These are phyloP conservation scores for Corymbia calophylla DNA, from an alignment of 441 rosid genomes.

Conservation along the genomic window DNA sequence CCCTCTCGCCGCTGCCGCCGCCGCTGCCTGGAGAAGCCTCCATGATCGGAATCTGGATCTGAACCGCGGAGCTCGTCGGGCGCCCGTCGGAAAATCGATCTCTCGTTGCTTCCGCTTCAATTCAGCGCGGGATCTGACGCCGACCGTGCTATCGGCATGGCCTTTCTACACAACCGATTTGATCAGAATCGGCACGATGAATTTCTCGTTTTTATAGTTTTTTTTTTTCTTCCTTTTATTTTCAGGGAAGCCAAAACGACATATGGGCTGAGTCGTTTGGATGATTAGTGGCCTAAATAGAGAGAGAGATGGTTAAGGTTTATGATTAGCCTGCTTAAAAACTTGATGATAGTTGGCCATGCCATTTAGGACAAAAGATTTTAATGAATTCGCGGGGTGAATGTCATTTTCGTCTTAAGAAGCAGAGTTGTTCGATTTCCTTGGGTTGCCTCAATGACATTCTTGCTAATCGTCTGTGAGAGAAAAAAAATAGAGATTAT, in stretches of 20 bases:
- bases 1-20: constrained; percentile 41
- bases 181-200: neutral
- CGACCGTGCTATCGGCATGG: neutral
- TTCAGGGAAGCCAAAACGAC: neutral
- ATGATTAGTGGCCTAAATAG: neutral
- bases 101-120: neutral
- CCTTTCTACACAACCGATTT: neutral
- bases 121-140: neutral
- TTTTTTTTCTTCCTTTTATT: neutral
- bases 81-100: neutral
- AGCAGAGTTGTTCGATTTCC: too few relatives aligned
- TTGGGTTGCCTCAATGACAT: too few relatives aligned
- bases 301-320: neutral
- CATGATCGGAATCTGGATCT: constrained; percentile 40
- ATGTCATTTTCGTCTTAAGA: too few relatives aligned
- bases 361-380: too few relatives aligned
- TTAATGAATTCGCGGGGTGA: too few relatives aligned
- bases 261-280: neutral
- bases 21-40: constrained; percentile 40
- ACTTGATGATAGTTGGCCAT: neutral
- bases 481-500: too few relatives aligned
- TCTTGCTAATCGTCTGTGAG: too few relatives aligned
- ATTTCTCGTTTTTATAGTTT: neutral
- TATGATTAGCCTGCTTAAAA: neutral
- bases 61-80: neutral